phyloP scores from a whole-genome alignment of 2,329 filamentous ascomycete species.

The Cladosporium austrohemisphaericum region DNA sequence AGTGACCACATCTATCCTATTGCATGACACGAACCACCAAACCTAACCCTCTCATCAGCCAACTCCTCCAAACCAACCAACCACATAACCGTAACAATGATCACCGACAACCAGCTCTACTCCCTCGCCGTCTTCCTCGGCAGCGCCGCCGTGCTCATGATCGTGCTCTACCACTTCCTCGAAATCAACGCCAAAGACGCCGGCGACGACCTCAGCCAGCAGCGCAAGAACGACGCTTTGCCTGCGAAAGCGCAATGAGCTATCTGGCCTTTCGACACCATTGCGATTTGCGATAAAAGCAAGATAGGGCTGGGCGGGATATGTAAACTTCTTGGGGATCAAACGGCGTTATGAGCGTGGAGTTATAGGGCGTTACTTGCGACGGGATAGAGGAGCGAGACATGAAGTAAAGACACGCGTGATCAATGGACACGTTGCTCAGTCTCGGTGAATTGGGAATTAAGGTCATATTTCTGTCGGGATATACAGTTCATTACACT shows the following conservation, averaged over 20 bases:
- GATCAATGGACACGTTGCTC: too few species aligned
- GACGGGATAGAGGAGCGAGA: too few species aligned
- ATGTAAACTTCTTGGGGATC: not conserved
- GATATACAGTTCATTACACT: not conserved
- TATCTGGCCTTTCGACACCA: too few species aligned
- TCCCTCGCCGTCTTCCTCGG: constrained; percentile 89
- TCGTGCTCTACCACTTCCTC: constrained; percentile 92
- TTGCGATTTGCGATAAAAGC: not conserved
- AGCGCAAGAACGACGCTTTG: constrained; percentile 33
- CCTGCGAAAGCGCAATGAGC: constrained; percentile 27
- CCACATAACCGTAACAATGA: constrained; percentile 62
- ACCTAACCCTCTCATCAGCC: not conserved
- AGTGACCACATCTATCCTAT: too few species aligned
- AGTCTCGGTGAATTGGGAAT: too few species aligned
- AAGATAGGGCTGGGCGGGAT: not conserved
- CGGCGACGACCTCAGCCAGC: constrained; percentile 22
- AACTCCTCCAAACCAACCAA: not conserved
- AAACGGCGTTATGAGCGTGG: constrained; percentile 13
- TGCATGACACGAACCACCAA: too few species aligned
- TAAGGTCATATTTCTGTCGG: too few species aligned
- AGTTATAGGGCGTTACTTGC: constrained; percentile 9
- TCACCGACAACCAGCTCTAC: constrained; percentile 89
- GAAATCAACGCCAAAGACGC: constrained; percentile 79
- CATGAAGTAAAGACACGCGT: too few species aligned
- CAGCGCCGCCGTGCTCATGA: constrained; percentile 82